A percentile compares a stretch with the other conserved stretches of the same genome.
Evolutionary conservation across 176 grass and related monocot species (phyloP).

Genomic region (Triticum aestivum): IWGSC_CS_RefSeq_v2.1 NC_057803.1:127656322-127656821

Average conservation of each 20-base stretch:
- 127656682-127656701: too few species aligned
- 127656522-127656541: neutral
- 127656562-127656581: too few species aligned
- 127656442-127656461: neutral
- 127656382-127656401: neutral
- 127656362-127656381: neutral
- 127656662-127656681: neutral
- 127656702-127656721: neutral
- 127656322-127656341: too few species aligned
- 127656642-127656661: neutral
- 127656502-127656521: neutral
- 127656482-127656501: neutral
- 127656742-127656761: neutral
- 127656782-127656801: too few species aligned
- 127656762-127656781: too few species aligned
- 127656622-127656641: neutral
- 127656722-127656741: neutral
- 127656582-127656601: too few species aligned
- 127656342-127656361: neutral
- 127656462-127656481: neutral
- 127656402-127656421: neutral
- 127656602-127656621: neutral
- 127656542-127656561: neutral
- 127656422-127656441: neutral
- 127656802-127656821: too few species aligned